Conservation (phyloP, 306 rosid genomes). For the Malus asiatica region DNA sequence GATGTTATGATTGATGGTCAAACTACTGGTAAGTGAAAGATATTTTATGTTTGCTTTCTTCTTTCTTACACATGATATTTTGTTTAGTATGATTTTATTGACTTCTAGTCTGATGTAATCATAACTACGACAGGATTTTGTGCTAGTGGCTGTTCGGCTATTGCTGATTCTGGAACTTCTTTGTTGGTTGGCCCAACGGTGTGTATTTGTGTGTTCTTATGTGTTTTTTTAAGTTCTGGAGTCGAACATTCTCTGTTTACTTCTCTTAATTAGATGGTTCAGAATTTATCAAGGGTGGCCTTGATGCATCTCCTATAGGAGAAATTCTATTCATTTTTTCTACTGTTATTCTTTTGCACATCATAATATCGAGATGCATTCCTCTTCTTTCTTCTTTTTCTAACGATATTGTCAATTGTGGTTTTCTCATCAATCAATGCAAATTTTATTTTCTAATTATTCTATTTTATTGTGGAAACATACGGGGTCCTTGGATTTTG, state of each 20-base stretch:
- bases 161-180: conserved; percentile 87
- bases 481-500: background rate
- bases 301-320: background rate
- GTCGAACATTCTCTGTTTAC: background rate
- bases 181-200: conserved; percentile 75
- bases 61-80: background rate
- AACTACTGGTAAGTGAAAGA: conserved; percentile 45
- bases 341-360: background rate
- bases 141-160: conserved; percentile 64
- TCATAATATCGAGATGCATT: background rate
- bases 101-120: background rate
- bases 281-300: background rate
- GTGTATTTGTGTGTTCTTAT: background rate
- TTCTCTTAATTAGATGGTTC: background rate
- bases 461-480: background rate
- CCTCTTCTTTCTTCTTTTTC: background rate
- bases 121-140: conserved; percentile 52
- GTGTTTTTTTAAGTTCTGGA: background rate
- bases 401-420: background rate
- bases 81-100: background rate
- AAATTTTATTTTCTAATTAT: background rate
- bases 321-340: background rate
- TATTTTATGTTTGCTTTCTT: background rate
- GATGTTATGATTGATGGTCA: conserved; percentile 45
- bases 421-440: background rate